phyloP scores from a whole-genome alignment of 768 basidiomycete species.

The Phaeolepiota aurea region DNA sequence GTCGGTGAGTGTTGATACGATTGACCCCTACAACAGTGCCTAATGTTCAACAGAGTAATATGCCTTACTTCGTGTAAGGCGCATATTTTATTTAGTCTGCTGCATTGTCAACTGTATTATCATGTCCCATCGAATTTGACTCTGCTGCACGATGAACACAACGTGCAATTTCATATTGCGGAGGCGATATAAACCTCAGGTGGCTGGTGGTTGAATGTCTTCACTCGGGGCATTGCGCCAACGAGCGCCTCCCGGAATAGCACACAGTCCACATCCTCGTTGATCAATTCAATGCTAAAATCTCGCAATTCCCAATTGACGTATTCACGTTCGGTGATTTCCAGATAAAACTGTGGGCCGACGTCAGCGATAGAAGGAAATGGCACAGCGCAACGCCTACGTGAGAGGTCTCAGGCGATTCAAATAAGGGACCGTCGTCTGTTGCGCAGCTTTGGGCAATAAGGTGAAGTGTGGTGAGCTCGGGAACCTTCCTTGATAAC shows the following conservation, averaged over 20 bases:
- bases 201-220: not conserved
- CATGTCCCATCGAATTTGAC: no score
- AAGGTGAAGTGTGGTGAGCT: not conserved
- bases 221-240: not conserved
- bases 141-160: no score
- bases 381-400: no score
- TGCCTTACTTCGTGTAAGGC: conserved; percentile 21
- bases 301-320: not conserved
- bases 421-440: no score
- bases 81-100: not conserved
- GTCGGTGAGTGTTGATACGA: conserved; percentile 43
- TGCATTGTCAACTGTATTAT: not conserved
- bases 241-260: not conserved
- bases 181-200: not conserved
- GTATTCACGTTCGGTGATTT: not conserved
- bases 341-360: not conserved
- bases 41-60: conserved; percentile 8
- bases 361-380: no score
- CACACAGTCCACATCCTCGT: not conserved
- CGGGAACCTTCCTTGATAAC: not conserved
- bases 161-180: no score
- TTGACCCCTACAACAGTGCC: not conserved
- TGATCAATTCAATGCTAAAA: not conserved
- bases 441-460: not conserved
- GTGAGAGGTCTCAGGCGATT: no score